Evolutionary conservation across 1,284 basidiomycete genomes (phyloP).

Genomic region (Hymenochaete sp.): DNA sequence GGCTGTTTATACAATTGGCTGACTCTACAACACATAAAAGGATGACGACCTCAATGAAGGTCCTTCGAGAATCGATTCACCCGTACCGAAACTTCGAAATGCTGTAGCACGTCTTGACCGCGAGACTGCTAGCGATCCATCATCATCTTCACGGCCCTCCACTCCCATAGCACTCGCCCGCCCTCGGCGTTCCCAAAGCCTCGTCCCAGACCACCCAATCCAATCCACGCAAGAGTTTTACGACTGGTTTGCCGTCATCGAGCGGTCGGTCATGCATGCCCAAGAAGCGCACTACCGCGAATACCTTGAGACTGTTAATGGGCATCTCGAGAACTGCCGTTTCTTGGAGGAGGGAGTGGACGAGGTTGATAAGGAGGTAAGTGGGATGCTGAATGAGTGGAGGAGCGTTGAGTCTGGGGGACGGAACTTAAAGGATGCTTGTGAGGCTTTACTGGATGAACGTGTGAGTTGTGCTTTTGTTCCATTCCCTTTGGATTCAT

Average conservation of each 20-base stretch:
- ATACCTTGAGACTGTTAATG: slow-evolving; percentile 66
- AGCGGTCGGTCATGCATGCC: slow-evolving; percentile 79
- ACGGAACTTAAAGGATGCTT: slow-evolving; percentile 81
- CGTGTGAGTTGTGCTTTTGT: slow-evolving; percentile 42
- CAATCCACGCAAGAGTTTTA: slow-evolving; percentile 89
- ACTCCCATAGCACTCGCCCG: slow-evolving; percentile 27
- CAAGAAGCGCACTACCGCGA: slow-evolving; percentile 86
- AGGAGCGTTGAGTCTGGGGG: slow-evolving; percentile 81
- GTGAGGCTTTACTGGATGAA: slow-evolving; percentile 80
- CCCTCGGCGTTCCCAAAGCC: slow-evolving; percentile 35
- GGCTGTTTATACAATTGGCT: neutral
- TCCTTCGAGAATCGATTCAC: slow-evolving; percentile 16
- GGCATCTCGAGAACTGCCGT: slow-evolving; percentile 71
- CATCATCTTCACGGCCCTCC: slow-evolving; percentile 37
- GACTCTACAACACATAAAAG: neutral
- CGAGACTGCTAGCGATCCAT: slow-evolving; percentile 30
- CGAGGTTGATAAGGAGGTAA: slow-evolving; percentile 65
- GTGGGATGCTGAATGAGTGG: slow-evolving; percentile 76
- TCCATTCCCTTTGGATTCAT: neutral
- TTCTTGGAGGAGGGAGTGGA: slow-evolving; percentile 59
- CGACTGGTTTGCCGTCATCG: slow-evolving; percentile 86
- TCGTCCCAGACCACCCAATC: slow-evolving; percentile 66
- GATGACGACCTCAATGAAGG: slow-evolving; percentile 3
- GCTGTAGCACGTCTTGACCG: too few relatives aligned
- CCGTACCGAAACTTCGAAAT: neutral